phyloP scores from a whole-genome alignment of 1,284 basidiomycete species.

The Boletus sp. region DNA sequence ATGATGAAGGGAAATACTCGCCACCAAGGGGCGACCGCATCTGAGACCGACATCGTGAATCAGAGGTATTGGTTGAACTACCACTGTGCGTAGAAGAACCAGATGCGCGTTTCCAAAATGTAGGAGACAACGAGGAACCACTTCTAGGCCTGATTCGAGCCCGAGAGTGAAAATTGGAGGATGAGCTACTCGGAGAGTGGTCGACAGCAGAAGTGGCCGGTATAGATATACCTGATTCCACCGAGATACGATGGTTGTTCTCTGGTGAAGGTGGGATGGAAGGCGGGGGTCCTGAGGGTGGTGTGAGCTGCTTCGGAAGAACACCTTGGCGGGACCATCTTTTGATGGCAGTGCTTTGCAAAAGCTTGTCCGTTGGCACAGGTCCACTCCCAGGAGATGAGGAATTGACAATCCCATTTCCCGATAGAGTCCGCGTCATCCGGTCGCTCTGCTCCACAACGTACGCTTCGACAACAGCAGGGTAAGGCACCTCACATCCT shows the following conservation, averaged over 20 bases:
- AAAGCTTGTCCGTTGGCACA: conserved; percentile 15
- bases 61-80: conserved; percentile 45
- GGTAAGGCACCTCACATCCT: neutral
- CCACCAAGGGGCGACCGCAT: conserved; percentile 13
- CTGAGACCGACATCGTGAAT: conserved; percentile 35
- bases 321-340: conserved; percentile 59
- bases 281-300: conserved; percentile 57
- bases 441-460: conserved; percentile 6
- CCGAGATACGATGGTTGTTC: conserved; percentile 17
- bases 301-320: conserved; percentile 50
- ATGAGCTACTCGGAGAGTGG: conserved; percentile 41
- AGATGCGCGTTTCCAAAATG: conserved; percentile 59
- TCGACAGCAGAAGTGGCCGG: conserved; percentile 38
- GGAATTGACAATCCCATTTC: neutral
- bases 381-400: neutral
- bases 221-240: conserved; percentile 25
- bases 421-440: neutral
- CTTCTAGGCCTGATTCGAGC: conserved; percentile 45
- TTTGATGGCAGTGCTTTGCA: conserved; percentile 33
- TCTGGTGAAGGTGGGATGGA: conserved; percentile 38
- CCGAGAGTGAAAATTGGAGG: conserved; percentile 35
- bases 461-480: conserved; percentile 1
- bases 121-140: conserved; percentile 44
- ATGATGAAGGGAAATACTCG: conserved; percentile 12
- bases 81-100: conserved; percentile 50